Percentiles rank a stretch among this genome's conserved stretches.
Evolutionary conservation across 169 alveolate species (phyloP).

Genomic region (Plasmodium adleri): DNA sequence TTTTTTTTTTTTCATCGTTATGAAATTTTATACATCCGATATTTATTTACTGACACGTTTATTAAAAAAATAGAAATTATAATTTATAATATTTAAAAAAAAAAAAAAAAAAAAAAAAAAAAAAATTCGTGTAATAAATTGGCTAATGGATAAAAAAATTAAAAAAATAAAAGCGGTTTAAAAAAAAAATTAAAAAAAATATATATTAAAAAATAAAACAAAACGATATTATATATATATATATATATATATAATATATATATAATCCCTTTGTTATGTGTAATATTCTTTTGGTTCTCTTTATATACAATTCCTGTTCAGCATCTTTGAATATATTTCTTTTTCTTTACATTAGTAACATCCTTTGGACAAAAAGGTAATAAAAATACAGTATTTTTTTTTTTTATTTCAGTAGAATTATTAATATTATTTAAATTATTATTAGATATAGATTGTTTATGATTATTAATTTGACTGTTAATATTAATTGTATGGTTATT

Average conservation of each 20-base stretch:
- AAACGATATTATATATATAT: neutral
- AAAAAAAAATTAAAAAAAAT: neutral
- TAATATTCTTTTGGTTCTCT: neutral
- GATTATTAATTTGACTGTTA: neutral
- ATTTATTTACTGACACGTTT: too few species aligned
- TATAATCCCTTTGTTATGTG: neutral
- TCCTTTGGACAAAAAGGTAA: constrained; percentile 71
- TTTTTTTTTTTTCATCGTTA: too few species aligned
- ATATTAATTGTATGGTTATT: neutral
- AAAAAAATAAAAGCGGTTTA: too few species aligned
- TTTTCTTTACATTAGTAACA: constrained; percentile 62
- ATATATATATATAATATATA: neutral
- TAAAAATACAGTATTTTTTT: constrained; percentile 38
- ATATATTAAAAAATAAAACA: neutral
- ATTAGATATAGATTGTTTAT: neutral
- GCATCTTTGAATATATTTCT: constrained; percentile 34
- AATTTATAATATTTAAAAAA: too few species aligned
- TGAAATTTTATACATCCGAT: too few species aligned
- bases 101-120: too few species aligned
- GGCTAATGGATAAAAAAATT: neutral
- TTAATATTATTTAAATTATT: constrained; percentile 8
- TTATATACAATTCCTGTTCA: constrained; percentile 11
- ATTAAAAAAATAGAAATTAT: too few species aligned
- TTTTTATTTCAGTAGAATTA: constrained; percentile 11
- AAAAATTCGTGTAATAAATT: too few species aligned